Conservation (phyloP, 768 basidiomycete genomes). For the Mycena polygramma region DNA sequence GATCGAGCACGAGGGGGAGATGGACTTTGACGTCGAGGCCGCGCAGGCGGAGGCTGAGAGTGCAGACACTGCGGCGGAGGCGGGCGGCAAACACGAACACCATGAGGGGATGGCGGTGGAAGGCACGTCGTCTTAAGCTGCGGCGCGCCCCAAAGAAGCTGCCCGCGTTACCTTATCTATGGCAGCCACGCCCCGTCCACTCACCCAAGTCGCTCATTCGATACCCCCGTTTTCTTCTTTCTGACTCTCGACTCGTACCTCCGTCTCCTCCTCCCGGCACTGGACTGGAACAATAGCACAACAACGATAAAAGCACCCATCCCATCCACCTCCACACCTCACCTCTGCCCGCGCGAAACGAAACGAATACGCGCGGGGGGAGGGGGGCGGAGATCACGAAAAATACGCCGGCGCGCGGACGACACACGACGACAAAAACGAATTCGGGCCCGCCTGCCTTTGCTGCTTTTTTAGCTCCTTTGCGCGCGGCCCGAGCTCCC, state of each 20-base stretch:
- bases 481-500: slow-evolving; percentile 23
- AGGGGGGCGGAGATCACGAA: slow-evolving; percentile 24
- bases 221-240: slow-evolving; percentile 27
- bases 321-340: not conserved
- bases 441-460: slow-evolving; percentile 27
- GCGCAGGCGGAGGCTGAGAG: slow-evolving; percentile 48
- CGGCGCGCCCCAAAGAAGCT: slow-evolving; percentile 22
- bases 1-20: slow-evolving; percentile 51
- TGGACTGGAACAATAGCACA: slow-evolving; percentile 34
- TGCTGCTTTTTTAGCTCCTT: slow-evolving; percentile 27
- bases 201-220: slow-evolving; percentile 29
- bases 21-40: slow-evolving; percentile 49
- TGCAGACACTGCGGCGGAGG: slow-evolving; percentile 42
- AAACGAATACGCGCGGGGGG: slow-evolving; percentile 3
- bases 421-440: slow-evolving; percentile 32
- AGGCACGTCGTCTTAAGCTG: slow-evolving; percentile 38
- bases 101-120: slow-evolving; percentile 18
- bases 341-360: slow-evolving; percentile 26
- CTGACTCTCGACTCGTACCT: slow-evolving; percentile 13
- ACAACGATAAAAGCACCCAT: slow-evolving; percentile 34
- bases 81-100: not conserved
- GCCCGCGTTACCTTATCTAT: not conserved
- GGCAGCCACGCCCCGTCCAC: not conserved
- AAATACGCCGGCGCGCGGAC: slow-evolving; percentile 35
- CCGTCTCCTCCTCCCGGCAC: slow-evolving; percentile 25